Evolutionary conservation across 257 asterid genomes (phyloP), one percentile per base, ranked within the genome.

Genomic region (Nicotiana obtusifolia): DNA sequence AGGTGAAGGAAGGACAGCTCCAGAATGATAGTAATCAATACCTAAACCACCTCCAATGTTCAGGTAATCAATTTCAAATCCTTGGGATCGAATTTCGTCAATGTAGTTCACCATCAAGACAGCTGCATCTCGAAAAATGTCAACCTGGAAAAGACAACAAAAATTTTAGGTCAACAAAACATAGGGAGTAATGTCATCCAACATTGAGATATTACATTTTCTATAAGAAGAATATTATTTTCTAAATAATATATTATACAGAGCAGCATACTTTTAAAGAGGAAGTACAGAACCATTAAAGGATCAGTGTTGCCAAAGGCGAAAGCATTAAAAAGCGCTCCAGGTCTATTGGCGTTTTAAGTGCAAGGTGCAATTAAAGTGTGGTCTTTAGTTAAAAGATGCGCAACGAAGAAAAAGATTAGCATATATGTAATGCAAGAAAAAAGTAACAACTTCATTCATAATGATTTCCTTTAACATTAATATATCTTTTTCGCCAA

Each of bases 11-110:
- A 95, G 98, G 81, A 94, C 81, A 14, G 98, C 97, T 86, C 98
- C 98, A 53, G 97, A 65, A 61, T 94, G 99, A 86, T 95, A 86
- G 85, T 95, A 95, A 85, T 95, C 99, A 64, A 95, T 95, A 80
- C 99, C 99, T 37, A 94, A 89, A 41, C 99, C 99, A 60, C 99
- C 99, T 88, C 99, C 99, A 76, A 95, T 95, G 82, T 94, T 95
- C 88, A 95, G 86, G 91, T 88, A 90, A 83, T 87, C 89, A 78
- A 95, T 90, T 83, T 94, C 98, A 84, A 95, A 95, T 80, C 99
- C 98, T 85, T 95, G 98, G 56, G 90, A 86, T 54, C 99, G 95
- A 80, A 95, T 95, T 90, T 91, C 92, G 33, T 95, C 98, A 14
- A 95, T 94, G 88, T 85, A 95, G 86, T 89, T 90, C 86, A 95